These are phyloP conservation scores for Primulina tabacum DNA, from an alignment of 257 asterid genomes.

Conservation along the genomic window DNA sequence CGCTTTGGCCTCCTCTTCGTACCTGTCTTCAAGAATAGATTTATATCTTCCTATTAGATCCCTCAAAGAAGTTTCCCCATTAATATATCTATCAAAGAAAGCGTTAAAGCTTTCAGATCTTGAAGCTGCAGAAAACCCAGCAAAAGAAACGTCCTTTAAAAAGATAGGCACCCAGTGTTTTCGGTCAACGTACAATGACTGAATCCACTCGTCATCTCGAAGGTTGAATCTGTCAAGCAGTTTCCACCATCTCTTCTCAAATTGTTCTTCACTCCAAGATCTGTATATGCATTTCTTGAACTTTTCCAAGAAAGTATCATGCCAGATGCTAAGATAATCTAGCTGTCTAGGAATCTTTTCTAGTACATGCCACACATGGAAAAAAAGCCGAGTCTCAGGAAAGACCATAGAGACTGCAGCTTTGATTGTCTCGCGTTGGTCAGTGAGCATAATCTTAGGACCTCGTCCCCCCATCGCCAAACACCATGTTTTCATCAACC, in stretches of 20 bases:
- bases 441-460: constrained; percentile 69
- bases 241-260: constrained; percentile 86
- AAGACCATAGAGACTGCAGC: constrained; percentile 57
- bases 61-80: constrained; percentile 55
- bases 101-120: constrained; percentile 70
- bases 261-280: constrained; percentile 69
- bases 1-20: constrained; percentile 89
- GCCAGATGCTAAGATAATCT: constrained; percentile 68
- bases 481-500: constrained; percentile 84
- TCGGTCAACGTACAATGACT: constrained; percentile 58
- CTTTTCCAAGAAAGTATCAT: constrained; percentile 55
- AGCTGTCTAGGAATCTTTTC: constrained; percentile 66
- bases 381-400: constrained; percentile 56
- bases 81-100: constrained; percentile 67
- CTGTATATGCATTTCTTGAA: constrained; percentile 65
- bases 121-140: constrained; percentile 60
- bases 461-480: constrained; percentile 80
- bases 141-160: constrained; percentile 67
- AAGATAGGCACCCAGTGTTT: constrained; percentile 82
- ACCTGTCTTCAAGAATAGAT: constrained; percentile 64
- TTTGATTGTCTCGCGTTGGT: constrained; percentile 62
- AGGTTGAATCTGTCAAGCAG: constrained; percentile 64
- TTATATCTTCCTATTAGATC: constrained; percentile 60
- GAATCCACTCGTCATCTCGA: constrained; percentile 73
- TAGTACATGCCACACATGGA: constrained; percentile 61